These are phyloP conservation scores for Picea abies DNA, from an alignment of 83 land plant genomes.

Conservation along the genomic window DNA sequence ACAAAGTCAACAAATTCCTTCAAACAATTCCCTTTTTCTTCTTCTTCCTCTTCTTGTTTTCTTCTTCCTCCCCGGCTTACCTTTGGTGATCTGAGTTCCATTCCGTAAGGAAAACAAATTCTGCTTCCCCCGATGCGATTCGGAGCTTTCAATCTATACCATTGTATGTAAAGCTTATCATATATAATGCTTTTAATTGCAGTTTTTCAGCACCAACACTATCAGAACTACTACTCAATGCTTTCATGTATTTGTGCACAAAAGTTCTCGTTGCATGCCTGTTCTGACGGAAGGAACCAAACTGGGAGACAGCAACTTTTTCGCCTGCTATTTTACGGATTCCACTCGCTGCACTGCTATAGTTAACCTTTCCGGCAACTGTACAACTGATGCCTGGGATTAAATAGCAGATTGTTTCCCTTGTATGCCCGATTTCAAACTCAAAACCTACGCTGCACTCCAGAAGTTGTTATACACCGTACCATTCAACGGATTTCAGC, in stretches of 20 bases:
- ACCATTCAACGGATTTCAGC: not conserved
- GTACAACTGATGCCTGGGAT: not conserved
- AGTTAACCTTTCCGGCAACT: not conserved
- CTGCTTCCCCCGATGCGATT: conserved; percentile 4
- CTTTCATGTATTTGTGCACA: not conserved
- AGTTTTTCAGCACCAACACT: too few relatives aligned
- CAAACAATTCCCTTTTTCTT: conserved; percentile 5
- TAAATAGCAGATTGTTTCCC: not conserved
- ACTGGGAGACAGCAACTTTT: too few relatives aligned
- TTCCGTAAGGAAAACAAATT: conserved; percentile 9
- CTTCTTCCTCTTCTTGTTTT: conserved; percentile 1
- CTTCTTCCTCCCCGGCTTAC: conserved; percentile 12
- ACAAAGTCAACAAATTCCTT: not conserved
- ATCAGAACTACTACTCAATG: not conserved
- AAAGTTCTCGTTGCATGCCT: too few relatives aligned
- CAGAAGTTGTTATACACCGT: not conserved
- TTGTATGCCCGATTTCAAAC: not conserved
- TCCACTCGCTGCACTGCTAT: not conserved
- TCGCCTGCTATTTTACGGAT: too few relatives aligned
- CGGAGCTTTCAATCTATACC: conserved; percentile 12
- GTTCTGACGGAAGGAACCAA: too few relatives aligned
- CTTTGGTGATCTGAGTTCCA: conserved; percentile 10
- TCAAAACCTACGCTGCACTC: conserved; percentile 2
- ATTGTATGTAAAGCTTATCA: not conserved
- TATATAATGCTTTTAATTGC: too few relatives aligned